Percentiles rank a stretch among this genome's conserved stretches.
phyloP scores from a whole-genome alignment of 208 protist species.

The Acanthamoeba healyi region DNA sequence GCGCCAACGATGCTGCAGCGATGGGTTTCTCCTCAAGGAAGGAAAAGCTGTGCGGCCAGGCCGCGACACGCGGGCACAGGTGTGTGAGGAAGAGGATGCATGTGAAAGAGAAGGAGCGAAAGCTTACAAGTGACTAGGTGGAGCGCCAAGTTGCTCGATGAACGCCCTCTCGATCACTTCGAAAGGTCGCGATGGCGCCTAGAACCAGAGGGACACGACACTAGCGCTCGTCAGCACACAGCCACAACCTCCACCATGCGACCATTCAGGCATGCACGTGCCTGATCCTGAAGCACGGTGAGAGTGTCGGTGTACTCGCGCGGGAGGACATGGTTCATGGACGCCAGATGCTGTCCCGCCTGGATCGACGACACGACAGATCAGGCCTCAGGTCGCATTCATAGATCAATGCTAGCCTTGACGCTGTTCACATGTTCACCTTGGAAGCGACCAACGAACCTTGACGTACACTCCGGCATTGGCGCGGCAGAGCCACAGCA shows the following conservation, averaged over 20 bases:
- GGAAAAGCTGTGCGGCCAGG: conserved; percentile 86
- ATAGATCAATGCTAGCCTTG: too few relatives aligned
- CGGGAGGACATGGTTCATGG: conserved; percentile 95
- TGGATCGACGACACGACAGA: conserved; percentile 83
- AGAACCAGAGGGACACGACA: too few relatives aligned
- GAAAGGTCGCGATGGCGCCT: conserved; percentile 73
- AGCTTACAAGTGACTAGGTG: conserved; percentile 73
- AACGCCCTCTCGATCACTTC: conserved; percentile 79
- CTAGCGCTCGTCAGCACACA: too few relatives aligned
- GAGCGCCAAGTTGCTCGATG: conserved; percentile 80
- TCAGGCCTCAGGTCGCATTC: too few relatives aligned
- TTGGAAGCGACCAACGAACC: not conserved
- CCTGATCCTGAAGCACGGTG: conserved; percentile 86
- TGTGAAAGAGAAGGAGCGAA: not conserved
- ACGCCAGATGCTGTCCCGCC: conserved; percentile 95
- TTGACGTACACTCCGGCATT: conserved; percentile 67
- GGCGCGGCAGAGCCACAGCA: conserved; percentile 45
- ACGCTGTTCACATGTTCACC: too few relatives aligned
- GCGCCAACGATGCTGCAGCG: conserved; percentile 96
- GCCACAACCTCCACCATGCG: too few relatives aligned
- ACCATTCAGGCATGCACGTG: too few relatives aligned
- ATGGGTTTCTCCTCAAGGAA: conserved; percentile 94
- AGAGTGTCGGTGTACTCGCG: conserved; percentile 90
- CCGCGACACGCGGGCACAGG: too few relatives aligned
- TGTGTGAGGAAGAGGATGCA: not conserved